phyloP scores from a whole-genome alignment of 306 rosid species.

The Geum urbanum region DNA sequence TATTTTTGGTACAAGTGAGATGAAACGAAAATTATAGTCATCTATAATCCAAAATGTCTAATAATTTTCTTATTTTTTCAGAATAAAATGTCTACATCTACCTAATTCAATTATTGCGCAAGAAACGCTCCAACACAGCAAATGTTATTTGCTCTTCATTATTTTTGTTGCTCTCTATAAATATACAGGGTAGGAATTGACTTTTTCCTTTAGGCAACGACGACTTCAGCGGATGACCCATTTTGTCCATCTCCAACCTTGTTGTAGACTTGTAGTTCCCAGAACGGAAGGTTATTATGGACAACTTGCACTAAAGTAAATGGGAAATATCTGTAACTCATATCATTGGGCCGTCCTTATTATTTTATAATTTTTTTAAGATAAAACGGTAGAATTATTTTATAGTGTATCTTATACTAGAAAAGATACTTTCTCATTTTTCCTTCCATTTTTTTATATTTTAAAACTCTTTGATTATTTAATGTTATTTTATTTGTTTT shows the following conservation, averaged over 20 bases:
- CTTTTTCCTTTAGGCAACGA: conserved; percentile 58
- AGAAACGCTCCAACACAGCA: background rate
- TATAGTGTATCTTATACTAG: background rate
- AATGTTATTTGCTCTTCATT: background rate
- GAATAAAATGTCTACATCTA: background rate
- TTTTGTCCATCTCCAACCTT: conserved; percentile 28
- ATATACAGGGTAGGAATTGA: conserved; percentile 73
- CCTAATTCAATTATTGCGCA: background rate
- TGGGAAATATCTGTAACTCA: conserved; percentile 10
- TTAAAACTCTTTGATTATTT: background rate
- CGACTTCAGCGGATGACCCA: conserved; percentile 29
- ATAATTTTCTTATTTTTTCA: background rate
- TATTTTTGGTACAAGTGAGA: too few species aligned
- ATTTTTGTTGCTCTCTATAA: conserved; percentile 9
- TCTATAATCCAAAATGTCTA: too few species aligned
- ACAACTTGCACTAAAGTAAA: conserved; percentile 3
- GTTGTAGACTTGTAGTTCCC: background rate
- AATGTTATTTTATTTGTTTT: background rate
- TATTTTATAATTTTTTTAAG: conserved; percentile 5
- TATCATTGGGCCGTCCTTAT: conserved; percentile 26
- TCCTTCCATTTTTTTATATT: too few species aligned
- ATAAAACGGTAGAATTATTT: too few species aligned
- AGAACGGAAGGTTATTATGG: conserved; percentile 17
- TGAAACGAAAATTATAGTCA: too few species aligned
- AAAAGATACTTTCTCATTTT: background rate